Base-by-base conservation (phyloP, 2,329 filamentous ascomycete species). In the Trichoderma cornu-damae region DNA sequence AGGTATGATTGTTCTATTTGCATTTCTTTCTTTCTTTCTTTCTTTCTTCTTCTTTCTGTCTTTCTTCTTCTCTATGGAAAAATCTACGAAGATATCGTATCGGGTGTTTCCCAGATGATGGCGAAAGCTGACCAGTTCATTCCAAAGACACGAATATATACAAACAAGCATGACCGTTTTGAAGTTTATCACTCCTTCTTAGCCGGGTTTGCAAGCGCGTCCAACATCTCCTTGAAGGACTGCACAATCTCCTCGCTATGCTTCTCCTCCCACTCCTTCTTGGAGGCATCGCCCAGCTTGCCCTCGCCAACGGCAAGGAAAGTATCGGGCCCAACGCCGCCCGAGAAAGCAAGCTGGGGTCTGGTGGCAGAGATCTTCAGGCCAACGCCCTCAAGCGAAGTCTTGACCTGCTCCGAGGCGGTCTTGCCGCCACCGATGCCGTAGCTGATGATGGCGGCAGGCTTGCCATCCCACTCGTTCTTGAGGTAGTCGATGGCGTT, bases 401-500 rank as follows among this genome's bases (percentile, higher is more conserved):
- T 30, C 20, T 46, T 51, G 47, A 57, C 47, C 55, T 50, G 47
- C 22, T 50, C 55, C 3, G 55, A 50, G 5, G 55, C 55, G 2
- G 12, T 46, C 22, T 59, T 56, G 24, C 75, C 77, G 32, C 77
- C 76, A 3, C 64, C 6, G 2, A 74, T 73, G 8, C 82, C 81
- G 68, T 84, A 84, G 58, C 72, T 79, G 26, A 85, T 73, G 52
- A 84, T 72, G 49, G 72, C 68, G 22, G 72, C 74, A 0, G 80
- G 77, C 65, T 84, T 84, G 7, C 76, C 78, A 26, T 68, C 74
- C 78, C 79, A 83, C 64, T 83, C 81, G 65, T 83, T 68, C 61
- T 73, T 76, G 7, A 85, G 73, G 66, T 81, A 84, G 66, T 85
- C 82, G 60, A 85, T 76, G 18, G 81, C 81, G 66, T 83, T 85